Base-by-base conservation (phyloP, 2,329 filamentous ascomycete genomes). In the Escovopsis sp. region DNA sequence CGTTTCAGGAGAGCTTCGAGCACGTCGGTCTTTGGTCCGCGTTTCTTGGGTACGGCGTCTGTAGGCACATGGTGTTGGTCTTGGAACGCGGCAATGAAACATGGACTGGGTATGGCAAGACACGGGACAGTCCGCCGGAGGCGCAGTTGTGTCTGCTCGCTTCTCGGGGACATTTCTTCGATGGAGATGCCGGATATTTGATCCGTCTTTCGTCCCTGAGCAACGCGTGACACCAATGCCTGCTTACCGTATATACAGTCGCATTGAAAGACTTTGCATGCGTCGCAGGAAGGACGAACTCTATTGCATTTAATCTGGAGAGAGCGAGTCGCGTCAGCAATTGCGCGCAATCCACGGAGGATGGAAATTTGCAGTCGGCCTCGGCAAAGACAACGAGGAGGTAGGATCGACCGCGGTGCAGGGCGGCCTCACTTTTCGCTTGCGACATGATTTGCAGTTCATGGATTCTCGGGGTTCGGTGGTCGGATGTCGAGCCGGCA, bases 371-470 rank as follows among this genome's bases (percentile, higher is more conserved):
- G 27, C 27, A 15, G 11, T 15, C 12, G 4, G 14, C 28, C 10
- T 10, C 9, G 16, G 14, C 12, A 4, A 13, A 31, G 12, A 14
- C 31, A n/a, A 30, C 12, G n/a, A 21, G 49, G 34, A 12, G 27
- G 23, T 16, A 32, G 15, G 21, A 28, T 16, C 19, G 15, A 13
- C n/a, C n/a, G n/a, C n/a, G n/a, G 17, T 4, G 12, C 6, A 23
- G 5, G 16, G 12, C 16, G 40, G 36, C 45, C 62, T 33, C 58
- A 88, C 84, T 78, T 93, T 93, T 62, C 85, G 71, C 60, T 92
- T 92, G 47, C 85, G 74, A 64, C 85, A 93, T 38, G 83, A 90
- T 58, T 93, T 92, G 73, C 85, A 93, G 57, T 93, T 93, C 85
- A 93, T 93, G 25, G 81, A 82, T 64, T 92, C 85, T 49, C 81